Evolutionary conservation across 2,329 filamentous ascomycete genomes (phyloP), one percentile per base, ranked within the genome.

Genomic region (Didymella exigua): DNA sequence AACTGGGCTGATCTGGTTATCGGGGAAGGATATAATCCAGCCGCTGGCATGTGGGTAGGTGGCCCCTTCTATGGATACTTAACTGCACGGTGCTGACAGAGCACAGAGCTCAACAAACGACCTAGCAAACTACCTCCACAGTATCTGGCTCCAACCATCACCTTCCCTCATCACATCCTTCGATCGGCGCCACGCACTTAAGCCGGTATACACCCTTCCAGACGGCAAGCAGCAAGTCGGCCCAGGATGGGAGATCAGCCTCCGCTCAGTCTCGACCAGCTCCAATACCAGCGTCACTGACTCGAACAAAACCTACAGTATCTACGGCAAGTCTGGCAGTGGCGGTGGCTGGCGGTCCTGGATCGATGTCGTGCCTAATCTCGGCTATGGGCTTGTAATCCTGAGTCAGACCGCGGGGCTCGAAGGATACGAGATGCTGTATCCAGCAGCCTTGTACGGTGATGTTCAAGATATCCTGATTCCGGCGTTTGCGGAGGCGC

Each of bases 301-400:
- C 2, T 33, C 24, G 9, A 58, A 30, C 6, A 70, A 69, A 29
- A 63, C 61, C 2, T 71, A 72, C 50, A 58, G 50, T 16, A 48
- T 65, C 33, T 73, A 68, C 50, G 70, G 70, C 10, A 73, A 73
- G 37, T 64, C 68, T n/a, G 70, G 70, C 2, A 63, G 70, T 34
- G 70, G 65, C 11, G 69, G 69, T 21, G 69, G 69, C n/a, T 73
- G 61, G 63, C 66, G 66, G 44, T 60, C 62, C 2, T 72, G 68
- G 67, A 65, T 73, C 8, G 70, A 73, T 26, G 55, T 62, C 1
- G 61, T 72, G 19, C 68, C 70, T 11, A 67, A 66, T 40, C 55
- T 72, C 1, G 70, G 70, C 5, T 73, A 72, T 36, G 70, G 70
- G 1, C 48, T 70, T 19, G 59, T 70, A 8, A 49, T 71, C 6